Conservation (phyloP, 1,284 basidiomycete genomes). For the Leccinum fallax region DNA sequence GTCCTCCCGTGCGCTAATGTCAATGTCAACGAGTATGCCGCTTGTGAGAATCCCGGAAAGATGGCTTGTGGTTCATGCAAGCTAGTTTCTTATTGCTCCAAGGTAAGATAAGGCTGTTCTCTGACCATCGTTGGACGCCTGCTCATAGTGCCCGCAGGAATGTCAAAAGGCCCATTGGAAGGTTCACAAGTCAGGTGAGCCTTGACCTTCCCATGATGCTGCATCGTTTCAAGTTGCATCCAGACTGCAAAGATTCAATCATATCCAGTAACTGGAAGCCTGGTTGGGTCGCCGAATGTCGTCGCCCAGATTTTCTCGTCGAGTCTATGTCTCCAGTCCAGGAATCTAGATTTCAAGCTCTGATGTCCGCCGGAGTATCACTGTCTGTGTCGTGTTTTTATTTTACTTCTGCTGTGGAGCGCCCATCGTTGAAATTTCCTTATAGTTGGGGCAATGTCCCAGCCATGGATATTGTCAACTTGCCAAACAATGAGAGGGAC, state of each 20-base stretch:
- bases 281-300: constrained; percentile 24
- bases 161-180: constrained; percentile 29
- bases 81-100: constrained; percentile 45
- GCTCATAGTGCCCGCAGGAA: constrained; percentile 14
- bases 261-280: constrained; percentile 27
- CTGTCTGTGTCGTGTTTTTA: constrained; percentile 17
- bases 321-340: constrained; percentile 7
- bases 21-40: constrained; percentile 12
- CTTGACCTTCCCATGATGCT: neutral
- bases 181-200: constrained; percentile 27
- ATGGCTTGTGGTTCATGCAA: constrained; percentile 38
- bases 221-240: neutral
- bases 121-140: neutral
- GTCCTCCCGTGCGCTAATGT: constrained; percentile 32
- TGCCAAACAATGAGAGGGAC: constrained; percentile 39
- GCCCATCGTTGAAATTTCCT: constrained; percentile 4
- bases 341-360: constrained; percentile 10
- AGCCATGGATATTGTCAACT: constrained; percentile 43
- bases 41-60: constrained; percentile 34
- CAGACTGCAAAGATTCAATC: constrained; percentile 31
- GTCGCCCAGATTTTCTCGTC: constrained; percentile 24
- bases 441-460: constrained; percentile 28
- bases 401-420: neutral
- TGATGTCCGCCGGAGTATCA: constrained; percentile 23
- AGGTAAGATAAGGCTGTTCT: constrained; percentile 17